Evolutionary conservation across 2,329 filamentous ascomycete species (phyloP).

Genomic region (Sporothrix globosa): DNA sequence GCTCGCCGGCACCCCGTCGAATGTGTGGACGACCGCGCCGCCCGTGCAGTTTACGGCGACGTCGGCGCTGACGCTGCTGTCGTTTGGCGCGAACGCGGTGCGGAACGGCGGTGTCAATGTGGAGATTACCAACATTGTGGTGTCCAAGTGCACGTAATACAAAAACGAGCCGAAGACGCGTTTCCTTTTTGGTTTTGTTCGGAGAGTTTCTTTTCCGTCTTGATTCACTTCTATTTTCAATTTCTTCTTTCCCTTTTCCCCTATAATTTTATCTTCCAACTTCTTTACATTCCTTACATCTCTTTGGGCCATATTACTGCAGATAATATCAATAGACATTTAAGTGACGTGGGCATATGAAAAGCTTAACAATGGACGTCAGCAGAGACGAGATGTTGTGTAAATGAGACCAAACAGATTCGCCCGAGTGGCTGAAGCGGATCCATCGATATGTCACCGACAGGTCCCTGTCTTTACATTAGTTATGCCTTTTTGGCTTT

Average conservation of each 20-base stretch:
- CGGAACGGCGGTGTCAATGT: background rate
- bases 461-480: background rate
- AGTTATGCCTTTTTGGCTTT: background rate
- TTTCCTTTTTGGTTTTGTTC: no score
- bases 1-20: background rate
- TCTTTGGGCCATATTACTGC: no score
- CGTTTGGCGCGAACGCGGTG: conserved; percentile 4
- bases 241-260: background rate
- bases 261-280: no score
- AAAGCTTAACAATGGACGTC: no score
- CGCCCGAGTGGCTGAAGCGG: no score
- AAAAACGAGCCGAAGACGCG: background rate
- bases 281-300: no score
- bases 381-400: no score
- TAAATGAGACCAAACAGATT: no score
- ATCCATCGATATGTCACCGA: no score
- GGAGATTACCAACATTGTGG: conserved; percentile 20
- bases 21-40: background rate
- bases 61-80: background rate
- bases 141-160: conserved; percentile 7
- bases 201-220: no score
- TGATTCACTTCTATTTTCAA: background rate
- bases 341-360: no score
- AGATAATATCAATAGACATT: no score
- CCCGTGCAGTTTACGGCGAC: background rate